phyloP scores from a whole-genome alignment of 2,329 filamentous ascomycete species.

The Ceratocystis lukuohia region DNA sequence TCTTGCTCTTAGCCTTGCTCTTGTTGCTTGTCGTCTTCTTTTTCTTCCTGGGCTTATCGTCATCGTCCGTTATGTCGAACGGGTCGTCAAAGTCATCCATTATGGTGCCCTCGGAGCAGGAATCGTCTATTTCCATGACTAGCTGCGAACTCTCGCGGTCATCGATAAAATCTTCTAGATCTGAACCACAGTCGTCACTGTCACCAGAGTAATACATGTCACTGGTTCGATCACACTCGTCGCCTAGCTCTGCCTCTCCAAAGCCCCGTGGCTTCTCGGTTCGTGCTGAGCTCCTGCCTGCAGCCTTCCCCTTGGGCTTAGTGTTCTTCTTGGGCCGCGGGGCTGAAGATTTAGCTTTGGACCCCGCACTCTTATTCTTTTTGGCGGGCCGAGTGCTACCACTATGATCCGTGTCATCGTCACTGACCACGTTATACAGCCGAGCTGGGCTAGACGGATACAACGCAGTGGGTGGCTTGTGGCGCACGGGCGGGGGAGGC shows the following conservation, averaged over 20 bases:
- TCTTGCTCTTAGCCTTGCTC: background rate
- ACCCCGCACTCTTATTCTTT: background rate
- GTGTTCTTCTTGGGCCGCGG: background rate
- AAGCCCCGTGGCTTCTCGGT: slow-evolving; percentile 7
- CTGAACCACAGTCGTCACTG: slow-evolving; percentile 19
- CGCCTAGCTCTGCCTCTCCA: slow-evolving; percentile 15
- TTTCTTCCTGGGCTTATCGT: slow-evolving; percentile 4
- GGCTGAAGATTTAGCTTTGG: slow-evolving; percentile 3
- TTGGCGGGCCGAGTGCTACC: background rate
- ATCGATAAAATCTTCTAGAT: slow-evolving; percentile 18
- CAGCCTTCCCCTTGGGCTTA: background rate
- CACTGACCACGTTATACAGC: slow-evolving; percentile 14
- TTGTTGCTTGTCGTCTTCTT: background rate
- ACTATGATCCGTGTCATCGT: slow-evolving; percentile 12
- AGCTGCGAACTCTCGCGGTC: slow-evolving; percentile 14
- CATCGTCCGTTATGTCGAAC: slow-evolving; percentile 6
- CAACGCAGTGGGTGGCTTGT: slow-evolving; percentile 2
- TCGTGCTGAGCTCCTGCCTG: background rate
- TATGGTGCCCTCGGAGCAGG: slow-evolving; percentile 13
- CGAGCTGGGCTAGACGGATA: slow-evolving; percentile 16
- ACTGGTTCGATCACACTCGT: slow-evolving; percentile 17
- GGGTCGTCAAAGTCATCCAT: slow-evolving; percentile 5
- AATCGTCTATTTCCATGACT: slow-evolving; percentile 5
- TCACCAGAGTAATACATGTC: slow-evolving; percentile 19
- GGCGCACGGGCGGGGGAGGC: background rate